Conservation (phyloP, 768 basidiomycete species). For the Favolaschia claudopus region DNA sequence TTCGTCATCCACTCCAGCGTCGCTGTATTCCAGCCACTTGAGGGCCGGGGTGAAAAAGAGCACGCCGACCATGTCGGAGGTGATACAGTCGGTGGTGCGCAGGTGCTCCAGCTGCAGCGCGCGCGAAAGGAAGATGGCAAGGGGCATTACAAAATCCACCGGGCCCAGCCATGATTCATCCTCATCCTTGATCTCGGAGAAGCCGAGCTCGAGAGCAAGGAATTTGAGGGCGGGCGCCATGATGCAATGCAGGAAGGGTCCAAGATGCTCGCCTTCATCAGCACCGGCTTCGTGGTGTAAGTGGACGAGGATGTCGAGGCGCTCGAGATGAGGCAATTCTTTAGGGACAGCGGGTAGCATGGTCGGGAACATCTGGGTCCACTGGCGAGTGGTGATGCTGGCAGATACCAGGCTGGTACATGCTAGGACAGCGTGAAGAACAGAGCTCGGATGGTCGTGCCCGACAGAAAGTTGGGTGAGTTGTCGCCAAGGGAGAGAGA, state of each 20-base stretch:
- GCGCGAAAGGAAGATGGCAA: neutral
- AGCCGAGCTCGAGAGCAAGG: neutral
- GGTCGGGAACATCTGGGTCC: neutral
- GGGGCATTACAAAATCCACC: too few species aligned
- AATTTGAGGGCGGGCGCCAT: neutral
- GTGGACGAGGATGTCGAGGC: neutral
- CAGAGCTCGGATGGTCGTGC: neutral
- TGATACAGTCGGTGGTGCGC: neutral
- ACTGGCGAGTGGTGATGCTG: neutral
- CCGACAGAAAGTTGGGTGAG: slow-evolving; percentile 3
- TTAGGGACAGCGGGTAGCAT: neutral
- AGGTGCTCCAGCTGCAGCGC: neutral
- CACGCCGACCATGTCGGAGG: neutral
- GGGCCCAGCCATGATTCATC: neutral
- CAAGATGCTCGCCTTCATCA: neutral
- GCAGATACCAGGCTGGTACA: slow-evolving; percentile 8
- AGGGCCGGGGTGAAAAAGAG: neutral
- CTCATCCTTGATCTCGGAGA: too few species aligned
- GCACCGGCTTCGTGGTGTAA: too few species aligned
- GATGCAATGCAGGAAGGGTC: slow-evolving; percentile 7
- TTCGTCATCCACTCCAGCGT: neutral
- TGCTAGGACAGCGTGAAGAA: slow-evolving; percentile 1
- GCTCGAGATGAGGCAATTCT: slow-evolving; percentile 1
- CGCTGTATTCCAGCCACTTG: neutral
- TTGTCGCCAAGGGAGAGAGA: slow-evolving; percentile 13